Percentiles rank a stretch among this genome's conserved stretches.
Conservation (phyloP, 2,329 filamentous ascomycete genomes). For the Calonectria hawksworthii region DNA sequence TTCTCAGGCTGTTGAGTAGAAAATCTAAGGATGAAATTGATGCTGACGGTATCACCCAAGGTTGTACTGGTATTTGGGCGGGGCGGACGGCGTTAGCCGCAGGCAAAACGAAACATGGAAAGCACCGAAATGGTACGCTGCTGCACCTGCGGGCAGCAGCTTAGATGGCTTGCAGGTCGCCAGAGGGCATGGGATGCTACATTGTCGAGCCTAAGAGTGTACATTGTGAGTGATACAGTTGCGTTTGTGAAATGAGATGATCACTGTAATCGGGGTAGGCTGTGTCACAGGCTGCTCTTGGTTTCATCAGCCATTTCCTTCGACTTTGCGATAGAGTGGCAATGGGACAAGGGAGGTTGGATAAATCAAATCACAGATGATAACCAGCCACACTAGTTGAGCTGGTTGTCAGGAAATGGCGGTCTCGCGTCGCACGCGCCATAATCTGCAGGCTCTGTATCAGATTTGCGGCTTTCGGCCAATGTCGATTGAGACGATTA, state of each 20-base stretch:
- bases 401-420: slow-evolving; percentile 10
- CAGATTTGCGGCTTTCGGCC: not conserved
- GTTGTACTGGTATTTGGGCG: not conserved
- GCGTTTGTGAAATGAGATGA: not conserved
- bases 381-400: slow-evolving; percentile 27
- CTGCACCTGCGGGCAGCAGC: not conserved
- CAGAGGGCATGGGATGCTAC: not conserved
- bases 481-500: not conserved
- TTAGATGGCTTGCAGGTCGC: slow-evolving; percentile 8
- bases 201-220: not conserved
- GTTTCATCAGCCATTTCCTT: slow-evolving; percentile 11
- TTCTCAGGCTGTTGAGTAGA: not conserved
- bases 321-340: slow-evolving; percentile 3
- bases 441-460: not conserved
- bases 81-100: not conserved
- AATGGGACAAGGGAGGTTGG: not conserved
- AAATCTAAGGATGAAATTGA: not conserved
- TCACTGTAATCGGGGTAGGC: not conserved
- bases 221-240: slow-evolving; percentile 15
- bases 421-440: slow-evolving; percentile 5
- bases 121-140: not conserved
- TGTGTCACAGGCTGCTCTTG: slow-evolving; percentile 14
- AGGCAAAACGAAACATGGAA: slow-evolving; percentile 9
- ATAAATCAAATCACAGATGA: not conserved
- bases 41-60: not conserved